These are phyloP conservation scores for Hanseniaspora vineae DNA, from an alignment of 805 yeast species.

Conservation along the genomic window DNA sequence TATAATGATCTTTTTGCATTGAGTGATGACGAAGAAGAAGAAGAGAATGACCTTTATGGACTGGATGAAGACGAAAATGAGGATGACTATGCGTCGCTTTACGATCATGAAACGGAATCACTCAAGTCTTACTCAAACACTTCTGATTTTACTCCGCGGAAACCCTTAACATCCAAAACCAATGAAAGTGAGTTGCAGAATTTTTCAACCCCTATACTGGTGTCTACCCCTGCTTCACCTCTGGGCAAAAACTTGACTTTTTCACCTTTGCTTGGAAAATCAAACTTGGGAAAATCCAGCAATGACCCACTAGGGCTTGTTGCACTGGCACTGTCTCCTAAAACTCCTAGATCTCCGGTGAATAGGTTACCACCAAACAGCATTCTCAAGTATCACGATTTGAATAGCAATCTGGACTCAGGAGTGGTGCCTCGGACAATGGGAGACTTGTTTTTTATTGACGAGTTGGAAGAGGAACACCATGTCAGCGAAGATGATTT, in stretches of 20 bases:
- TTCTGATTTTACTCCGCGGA: no score
- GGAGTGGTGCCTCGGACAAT: constrained; percentile 23
- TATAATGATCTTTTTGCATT: constrained; percentile 6
- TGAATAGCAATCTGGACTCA: constrained; percentile 25
- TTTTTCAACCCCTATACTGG: no score
- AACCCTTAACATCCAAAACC: no score
- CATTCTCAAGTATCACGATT: constrained; percentile 27
- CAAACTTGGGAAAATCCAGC: neutral
- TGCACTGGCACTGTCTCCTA: neutral
- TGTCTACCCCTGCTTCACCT: no score
- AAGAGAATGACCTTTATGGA: constrained; percentile 2
- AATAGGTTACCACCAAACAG: neutral
- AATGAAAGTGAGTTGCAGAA: no score
- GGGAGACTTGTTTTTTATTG: constrained; percentile 21
- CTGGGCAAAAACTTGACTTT: no score
- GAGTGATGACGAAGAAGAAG: constrained; percentile 11
- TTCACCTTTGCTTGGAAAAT: no score
- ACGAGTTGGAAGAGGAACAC: constrained; percentile 23
- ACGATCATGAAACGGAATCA: neutral
- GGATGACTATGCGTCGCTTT: neutral
- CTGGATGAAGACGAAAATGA: constrained; percentile 2
- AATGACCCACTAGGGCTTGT: neutral
- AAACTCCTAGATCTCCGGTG: neutral
- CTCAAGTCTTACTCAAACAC: no score
- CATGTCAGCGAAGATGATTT: constrained; percentile 25